A percentile compares a stretch with the other conserved stretches of the same genome.
These are phyloP conservation scores for Colletotrichum sp. DNA, from an alignment of 2,329 filamentous ascomycete species.

Conservation along the genomic window DNA sequence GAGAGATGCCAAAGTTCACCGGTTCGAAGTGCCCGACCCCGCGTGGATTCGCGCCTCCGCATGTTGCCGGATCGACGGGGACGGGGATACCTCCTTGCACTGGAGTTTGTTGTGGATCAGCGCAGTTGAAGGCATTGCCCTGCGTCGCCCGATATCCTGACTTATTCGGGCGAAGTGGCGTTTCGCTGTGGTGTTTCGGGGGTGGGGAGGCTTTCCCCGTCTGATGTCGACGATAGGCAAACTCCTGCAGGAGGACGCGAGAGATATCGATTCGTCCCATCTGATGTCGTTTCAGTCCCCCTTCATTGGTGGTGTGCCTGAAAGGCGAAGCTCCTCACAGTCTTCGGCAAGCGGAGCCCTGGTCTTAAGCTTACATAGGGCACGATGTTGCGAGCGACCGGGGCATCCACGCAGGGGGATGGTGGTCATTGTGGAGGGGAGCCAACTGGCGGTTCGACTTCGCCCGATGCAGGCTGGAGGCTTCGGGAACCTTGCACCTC, in stretches of 20 bases:
- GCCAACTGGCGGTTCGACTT: not conserved
- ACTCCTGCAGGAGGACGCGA: slow-evolving; percentile 1
- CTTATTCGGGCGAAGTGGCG: not conserved
- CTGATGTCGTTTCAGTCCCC: not conserved
- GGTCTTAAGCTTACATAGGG: slow-evolving; percentile 8
- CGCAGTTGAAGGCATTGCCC: not conserved
- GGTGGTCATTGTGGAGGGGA: not conserved
- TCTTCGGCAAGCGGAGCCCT: not conserved
- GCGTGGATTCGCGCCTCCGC: not conserved
- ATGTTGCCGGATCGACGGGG: not conserved
- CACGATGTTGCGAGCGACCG: not conserved
- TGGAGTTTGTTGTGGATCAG: not conserved
- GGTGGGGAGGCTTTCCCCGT: not conserved
- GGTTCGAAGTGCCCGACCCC: not conserved
- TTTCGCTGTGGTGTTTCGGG: slow-evolving; percentile 1
- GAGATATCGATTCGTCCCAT: slow-evolving; percentile 1
- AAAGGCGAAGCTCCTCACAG: not conserved
- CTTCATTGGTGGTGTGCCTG: not conserved
- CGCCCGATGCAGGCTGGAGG: slow-evolving; percentile 8
- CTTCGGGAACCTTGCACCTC: not conserved
- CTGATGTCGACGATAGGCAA: not conserved
- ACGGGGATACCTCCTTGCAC: not conserved
- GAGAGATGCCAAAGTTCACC: not conserved
- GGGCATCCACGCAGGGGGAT: not conserved
- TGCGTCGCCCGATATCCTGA: not conserved